phyloP scores from a whole-genome alignment of 1,139 yeast genomes.

The Arxiozyma bovina region DNA sequence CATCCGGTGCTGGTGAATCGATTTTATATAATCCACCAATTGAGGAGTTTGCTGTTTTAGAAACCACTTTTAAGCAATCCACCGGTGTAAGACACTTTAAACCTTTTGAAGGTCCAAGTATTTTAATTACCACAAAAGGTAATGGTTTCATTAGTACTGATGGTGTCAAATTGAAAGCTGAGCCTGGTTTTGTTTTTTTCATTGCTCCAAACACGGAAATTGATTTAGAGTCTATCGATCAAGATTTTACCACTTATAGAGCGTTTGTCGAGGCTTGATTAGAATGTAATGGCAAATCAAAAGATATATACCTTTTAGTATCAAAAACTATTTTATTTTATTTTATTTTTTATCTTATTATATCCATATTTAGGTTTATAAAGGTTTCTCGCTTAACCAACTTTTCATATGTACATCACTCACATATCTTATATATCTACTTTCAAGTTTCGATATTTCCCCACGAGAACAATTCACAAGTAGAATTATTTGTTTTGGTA shows the following conservation, averaged over 20 bases:
- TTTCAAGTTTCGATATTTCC: neutral
- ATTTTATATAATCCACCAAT: slow-evolving; percentile 90
- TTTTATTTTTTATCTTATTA: neutral
- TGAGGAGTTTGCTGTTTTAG: slow-evolving; percentile 87
- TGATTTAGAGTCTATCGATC: slow-evolving; percentile 46
- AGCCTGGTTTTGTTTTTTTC: slow-evolving; percentile 72
- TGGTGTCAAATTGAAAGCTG: slow-evolving; percentile 39
- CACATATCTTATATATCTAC: neutral
- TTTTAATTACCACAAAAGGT: slow-evolving; percentile 77
- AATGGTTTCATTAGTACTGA: slow-evolving; percentile 49
- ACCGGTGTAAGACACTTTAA: slow-evolving; percentile 44
- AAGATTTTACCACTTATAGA: slow-evolving; percentile 67
- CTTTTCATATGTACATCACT: neutral
- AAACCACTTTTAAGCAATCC: slow-evolving; percentile 46
- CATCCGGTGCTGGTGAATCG: slow-evolving; percentile 58
- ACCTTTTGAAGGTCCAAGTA: slow-evolving; percentile 77
- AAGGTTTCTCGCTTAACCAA: neutral
- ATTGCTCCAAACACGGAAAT: slow-evolving; percentile 69
- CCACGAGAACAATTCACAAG: neutral
- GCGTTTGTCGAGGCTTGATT: slow-evolving; percentile 64
- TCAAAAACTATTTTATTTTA: neutral
- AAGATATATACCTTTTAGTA: neutral
- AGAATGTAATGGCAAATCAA: neutral
- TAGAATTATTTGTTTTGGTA: too few relatives aligned
- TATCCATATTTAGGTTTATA: neutral